Base-by-base conservation (phyloP, 345 rosid genomes). In the Kernera saxatilis region DNA sequence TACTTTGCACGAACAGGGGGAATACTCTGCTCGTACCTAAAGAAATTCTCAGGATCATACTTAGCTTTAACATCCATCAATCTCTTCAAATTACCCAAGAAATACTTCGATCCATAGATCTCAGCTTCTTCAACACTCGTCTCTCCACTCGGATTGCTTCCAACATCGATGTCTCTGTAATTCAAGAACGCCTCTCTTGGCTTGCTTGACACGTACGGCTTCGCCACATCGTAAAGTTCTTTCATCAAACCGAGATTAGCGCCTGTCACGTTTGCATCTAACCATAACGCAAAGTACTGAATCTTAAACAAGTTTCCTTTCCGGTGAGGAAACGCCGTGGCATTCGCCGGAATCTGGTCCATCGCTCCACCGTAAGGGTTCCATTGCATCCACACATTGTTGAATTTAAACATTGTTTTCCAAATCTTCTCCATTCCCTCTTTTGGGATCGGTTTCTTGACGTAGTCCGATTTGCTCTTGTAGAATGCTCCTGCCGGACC, bases 321-420 rank as follows among this genome's bases (percentile, higher is more conserved):
- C 46, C 84, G 68, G 22, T 84, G 88, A 1, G 88, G 86, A 71
- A 82, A 84, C 5, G 86, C 83, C 0, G 78, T 79, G 1, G 41
- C 76, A 2, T 71, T 72, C 4, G 73, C 72, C 0, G 75, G 41
- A 52, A 85, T 81, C 26, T 54, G 21, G 18, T 72, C 35, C 89
- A 85, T 83, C 64, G 41, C 68, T 8, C 87, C 87, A 1, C 89
- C 89, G 7, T 75, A 85, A 3, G 87, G 85, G 69, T 73, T 83
- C 75, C 67, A 71, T 6, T 54, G 54, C 82, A 82, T 60, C 0
- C 56, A 52, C 19, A 74, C 62, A n/a, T 13, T 41, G 23, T 60
- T 81, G 6, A 67, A 73, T 15, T 76, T 58, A 1, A 81, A 32
- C 37, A 79, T 50, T 41, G 60, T 72, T 27, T 73, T 37, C 79